phyloP scores from a whole-genome alignment of 805 yeast species.

The Metschnikowia chrysomelidarum region DNA sequence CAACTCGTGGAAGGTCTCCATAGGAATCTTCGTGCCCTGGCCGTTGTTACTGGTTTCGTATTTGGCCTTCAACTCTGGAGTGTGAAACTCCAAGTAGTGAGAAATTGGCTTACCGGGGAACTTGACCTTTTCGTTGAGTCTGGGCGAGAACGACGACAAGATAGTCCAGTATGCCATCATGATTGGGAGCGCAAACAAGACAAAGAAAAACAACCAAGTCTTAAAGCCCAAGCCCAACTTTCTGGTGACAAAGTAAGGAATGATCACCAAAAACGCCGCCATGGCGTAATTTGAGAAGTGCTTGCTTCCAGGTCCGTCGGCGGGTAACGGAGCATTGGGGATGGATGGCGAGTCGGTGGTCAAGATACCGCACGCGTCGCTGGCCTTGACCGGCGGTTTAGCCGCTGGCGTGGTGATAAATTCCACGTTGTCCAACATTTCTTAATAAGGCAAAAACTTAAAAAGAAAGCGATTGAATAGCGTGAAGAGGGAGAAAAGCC shows the following conservation, averaged over 20 bases:
- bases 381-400: constrained; percentile 30
- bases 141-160: constrained; percentile 73
- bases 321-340: constrained; percentile 83
- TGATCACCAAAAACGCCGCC: constrained; percentile 45
- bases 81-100: constrained; percentile 79
- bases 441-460: not conserved
- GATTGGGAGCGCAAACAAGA: constrained; percentile 63
- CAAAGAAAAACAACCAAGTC: constrained; percentile 58
- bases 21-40: constrained; percentile 71
- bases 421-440: constrained; percentile 44
- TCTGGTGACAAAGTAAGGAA: constrained; percentile 63
- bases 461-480: not conserved
- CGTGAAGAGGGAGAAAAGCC: not conserved
- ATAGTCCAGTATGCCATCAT: constrained; percentile 82
- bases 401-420: constrained; percentile 63
- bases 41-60: constrained; percentile 58
- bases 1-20: constrained; percentile 88
- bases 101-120: constrained; percentile 78
- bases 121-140: constrained; percentile 73
- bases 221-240: constrained; percentile 69
- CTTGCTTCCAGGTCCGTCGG: constrained; percentile 86
- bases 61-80: constrained; percentile 61
- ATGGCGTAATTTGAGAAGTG: constrained; percentile 66
- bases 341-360: constrained; percentile 61
- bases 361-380: constrained; percentile 33